Base-by-base conservation (phyloP, 805 yeast species). In the Kodamaea kakaduensis region DNA sequence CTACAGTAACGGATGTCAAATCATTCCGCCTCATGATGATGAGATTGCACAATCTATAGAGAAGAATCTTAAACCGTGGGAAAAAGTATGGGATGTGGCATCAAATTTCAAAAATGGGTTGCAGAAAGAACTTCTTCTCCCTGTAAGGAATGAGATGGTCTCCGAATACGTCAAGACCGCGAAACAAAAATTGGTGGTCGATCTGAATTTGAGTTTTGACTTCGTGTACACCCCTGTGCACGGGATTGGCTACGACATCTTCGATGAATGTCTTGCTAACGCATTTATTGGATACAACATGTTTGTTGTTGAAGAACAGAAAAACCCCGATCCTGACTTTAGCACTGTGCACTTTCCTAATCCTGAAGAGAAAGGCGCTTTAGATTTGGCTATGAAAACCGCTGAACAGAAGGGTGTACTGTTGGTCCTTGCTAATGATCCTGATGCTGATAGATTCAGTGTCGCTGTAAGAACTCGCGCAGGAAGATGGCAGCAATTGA, bases 371-470 rank as follows among this genome's bases (percentile, higher is more conserved):
- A 76, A 78, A 43, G 96, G 96, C 3, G 97, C 97, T 0, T 65
- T 93, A 37, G 82, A 78, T 45, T 52, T 81, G 34, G 90, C 95
- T 0, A 79, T 80, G 13, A 34, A 52, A 7, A 54, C 59, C 3
- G 97, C 96, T 0, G 78, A 84, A 25, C 35, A 44, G 1, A 54
- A 59, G 2, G 67, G 67, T 0, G 56, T 72, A 16, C 53, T 61
- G 2, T 54, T 87, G 19, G 90, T 90, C 2, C 49, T 90, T 2
- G 96, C 96, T 1, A 90, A 83, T 56, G 98, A 90, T 52, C 98
- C 98, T 0, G 98, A 90, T 59, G 98, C 97, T 0, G 98, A 90
- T 56, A 68, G 98, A 40, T 90, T 90, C 52, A 81, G 93, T 6
- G 83, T 76, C 7, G 96, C 95, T 0, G 72, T 84, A 13, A 77